Evolutionary conservation across 306 rosid species (phyloP).

Genomic region (Spatholobus suberectus): DNA sequence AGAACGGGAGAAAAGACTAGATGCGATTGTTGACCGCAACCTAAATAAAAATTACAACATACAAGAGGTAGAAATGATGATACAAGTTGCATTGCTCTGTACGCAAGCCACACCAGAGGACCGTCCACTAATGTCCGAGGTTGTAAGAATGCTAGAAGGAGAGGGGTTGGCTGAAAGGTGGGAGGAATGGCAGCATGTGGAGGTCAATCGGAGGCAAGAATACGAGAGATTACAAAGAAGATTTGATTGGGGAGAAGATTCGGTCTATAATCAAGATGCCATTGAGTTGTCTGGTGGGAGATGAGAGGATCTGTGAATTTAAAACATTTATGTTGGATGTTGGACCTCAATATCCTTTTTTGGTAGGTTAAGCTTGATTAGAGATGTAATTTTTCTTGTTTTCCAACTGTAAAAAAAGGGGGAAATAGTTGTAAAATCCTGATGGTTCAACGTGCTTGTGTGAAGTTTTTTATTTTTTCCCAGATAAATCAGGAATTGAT

Average conservation of each 20-base stretch:
- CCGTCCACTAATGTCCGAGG: conserved; percentile 95
- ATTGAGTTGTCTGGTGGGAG: conserved; percentile 94
- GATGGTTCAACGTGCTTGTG: conserved; percentile 9
- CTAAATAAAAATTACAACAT: conserved; percentile 63
- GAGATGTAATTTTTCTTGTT: conserved; percentile 25
- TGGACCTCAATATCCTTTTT: conserved; percentile 39
- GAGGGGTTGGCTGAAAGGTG: conserved; percentile 99
- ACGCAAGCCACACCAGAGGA: conserved; percentile 96
- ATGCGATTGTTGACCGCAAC: conserved; percentile 83
- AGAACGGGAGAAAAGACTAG: conserved; percentile 84
- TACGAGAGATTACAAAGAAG: conserved; percentile 90
- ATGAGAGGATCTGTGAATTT: conserved; percentile 48
- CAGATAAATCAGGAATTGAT: background rate
- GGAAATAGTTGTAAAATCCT: conserved; percentile 10
- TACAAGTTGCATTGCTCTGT: conserved; percentile 91
- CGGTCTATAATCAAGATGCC: conserved; percentile 87
- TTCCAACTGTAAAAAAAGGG: conserved; percentile 37
- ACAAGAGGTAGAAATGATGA: conserved; percentile 94
- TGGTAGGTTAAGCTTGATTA: conserved; percentile 46
- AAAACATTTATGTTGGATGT: conserved; percentile 10
- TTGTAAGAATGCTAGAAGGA: conserved; percentile 97
- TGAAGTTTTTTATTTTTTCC: background rate
- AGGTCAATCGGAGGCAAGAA: conserved; percentile 89
- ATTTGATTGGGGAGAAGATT: conserved; percentile 99
- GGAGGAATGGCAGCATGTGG: conserved; percentile 98